A percentile compares a stretch with the other conserved stretches of the same genome.
These are phyloP conservation scores for Penicillium sumatraense DNA, from an alignment of 2,329 filamentous ascomycete species.

Conservation along the genomic window DNA sequence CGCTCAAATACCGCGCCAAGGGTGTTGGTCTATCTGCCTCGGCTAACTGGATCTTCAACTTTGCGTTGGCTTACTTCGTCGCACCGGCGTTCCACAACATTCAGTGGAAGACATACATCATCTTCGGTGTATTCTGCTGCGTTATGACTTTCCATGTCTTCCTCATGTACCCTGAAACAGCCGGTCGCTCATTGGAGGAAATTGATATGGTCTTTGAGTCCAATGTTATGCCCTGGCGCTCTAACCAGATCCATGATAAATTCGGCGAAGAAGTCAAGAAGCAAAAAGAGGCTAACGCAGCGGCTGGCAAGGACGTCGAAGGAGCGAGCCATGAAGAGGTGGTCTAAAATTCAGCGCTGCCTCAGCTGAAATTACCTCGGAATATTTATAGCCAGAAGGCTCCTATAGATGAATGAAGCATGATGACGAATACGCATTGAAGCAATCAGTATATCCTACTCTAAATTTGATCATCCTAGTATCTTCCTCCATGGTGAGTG, in stretches of 20 bases:
- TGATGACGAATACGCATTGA: neutral
- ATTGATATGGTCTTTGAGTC: slow-evolving; percentile 70
- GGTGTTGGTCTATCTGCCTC: slow-evolving; percentile 65
- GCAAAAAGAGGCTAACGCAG: slow-evolving; percentile 11
- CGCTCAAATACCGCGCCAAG: slow-evolving; percentile 67
- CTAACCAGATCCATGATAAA: slow-evolving; percentile 24
- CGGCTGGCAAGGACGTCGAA: slow-evolving; percentile 2
- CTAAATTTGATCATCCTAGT: no score
- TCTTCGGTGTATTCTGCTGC: slow-evolving; percentile 76
- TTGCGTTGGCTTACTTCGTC: slow-evolving; percentile 58
- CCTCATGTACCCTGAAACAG: slow-evolving; percentile 70
- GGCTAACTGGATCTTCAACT: slow-evolving; percentile 68
- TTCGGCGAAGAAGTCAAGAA: slow-evolving; percentile 33
- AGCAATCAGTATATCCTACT: no score
- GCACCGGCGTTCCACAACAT: slow-evolving; percentile 64
- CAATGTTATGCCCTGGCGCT: slow-evolving; percentile 38
- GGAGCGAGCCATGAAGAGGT: slow-evolving; percentile 24
- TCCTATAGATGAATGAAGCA: neutral
- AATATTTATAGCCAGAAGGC: no score
- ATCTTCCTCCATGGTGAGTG: no score
- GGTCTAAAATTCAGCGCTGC: slow-evolving; percentile 15
- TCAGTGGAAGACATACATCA: slow-evolving; percentile 68
- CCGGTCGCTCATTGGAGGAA: slow-evolving; percentile 74
- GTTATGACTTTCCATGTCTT: slow-evolving; percentile 71
- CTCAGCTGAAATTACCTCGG: neutral